Evolutionary conservation across 805 yeast species (phyloP), one percentile per base, ranked within the genome.

Genomic region (Schwanniomyces polymorphus): DNA sequence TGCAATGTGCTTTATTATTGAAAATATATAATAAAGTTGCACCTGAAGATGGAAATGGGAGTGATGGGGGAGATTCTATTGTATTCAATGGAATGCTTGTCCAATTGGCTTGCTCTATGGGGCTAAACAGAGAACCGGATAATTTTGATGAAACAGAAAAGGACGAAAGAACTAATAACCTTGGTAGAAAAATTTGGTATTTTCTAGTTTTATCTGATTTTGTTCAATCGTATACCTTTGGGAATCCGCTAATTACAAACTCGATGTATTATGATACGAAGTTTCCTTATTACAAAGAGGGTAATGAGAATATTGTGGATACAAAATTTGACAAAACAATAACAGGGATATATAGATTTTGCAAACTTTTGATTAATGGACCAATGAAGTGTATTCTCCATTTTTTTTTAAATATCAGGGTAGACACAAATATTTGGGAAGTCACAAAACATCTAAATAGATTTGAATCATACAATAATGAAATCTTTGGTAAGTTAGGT

Each of bases 1-100:
- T 85, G 27, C 89, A 84, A 56, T 82, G 83, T 59, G 84, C 83
- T 0, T 63, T 83, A 12, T 81, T 67, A 57, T 70, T 83, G 60
- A 80, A 81, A 49, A 60, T 74, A 41, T 84, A 84, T 62, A 76
- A 73, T 52, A 74, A 68, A 49, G 67, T 74, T 49, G 77, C 86
- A 8, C 85, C 87, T 1, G 85, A 82, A 49, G 82, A 78, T 52
- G 60, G 63, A 14, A 78, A 73, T 52, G 70, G 76, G 5, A 65
- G 68, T 18, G 70, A 70, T 50, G 74, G 70, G 43, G 60, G 69
- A 12, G 49, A 52, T 26, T 46, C 51, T 8, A 59, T 67, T 16
- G 68, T 70, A n/a, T 53, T 45, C 34, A 46, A 48, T 29, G 51
- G 59, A 8, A 45, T 59, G 46, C 54, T 78, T 35, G 62, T 75